These are phyloP conservation scores for Nematocida sp. DNA, from an alignment of 371 early-diverging fungal species.

Conservation along the genomic window DNA sequence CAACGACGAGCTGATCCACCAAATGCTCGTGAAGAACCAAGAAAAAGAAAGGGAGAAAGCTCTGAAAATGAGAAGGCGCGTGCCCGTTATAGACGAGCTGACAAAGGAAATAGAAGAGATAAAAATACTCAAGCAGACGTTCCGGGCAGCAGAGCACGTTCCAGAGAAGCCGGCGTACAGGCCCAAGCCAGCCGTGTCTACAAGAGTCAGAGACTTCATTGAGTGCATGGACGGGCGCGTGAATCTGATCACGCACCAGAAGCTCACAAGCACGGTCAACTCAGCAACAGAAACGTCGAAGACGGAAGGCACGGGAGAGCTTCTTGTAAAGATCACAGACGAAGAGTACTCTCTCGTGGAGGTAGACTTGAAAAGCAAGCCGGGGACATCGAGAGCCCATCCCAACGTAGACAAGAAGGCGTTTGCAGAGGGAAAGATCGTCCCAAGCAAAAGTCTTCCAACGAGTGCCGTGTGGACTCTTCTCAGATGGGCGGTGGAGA, in stretches of 20 bases:
- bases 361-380: constrained; percentile 13
- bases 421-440: constrained; percentile 1
- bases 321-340: constrained; percentile 29
- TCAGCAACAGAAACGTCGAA: constrained; percentile 20
- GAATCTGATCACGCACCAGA: constrained; percentile 21
- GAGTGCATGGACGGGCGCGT: not conserved
- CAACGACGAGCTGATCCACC: constrained; percentile 49
- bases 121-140: constrained; percentile 26
- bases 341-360: not conserved
- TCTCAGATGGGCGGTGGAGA: constrained; percentile 37
- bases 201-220: not conserved
- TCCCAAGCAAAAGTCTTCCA: constrained; percentile 31
- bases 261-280: constrained; percentile 11
- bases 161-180: not conserved
- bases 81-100: constrained; percentile 33
- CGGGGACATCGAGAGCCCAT: constrained; percentile 10
- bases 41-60: constrained; percentile 47
- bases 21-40: constrained; percentile 32
- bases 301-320: constrained; percentile 32
- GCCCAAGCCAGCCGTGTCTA: not conserved
- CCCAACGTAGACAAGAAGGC: constrained; percentile 40
- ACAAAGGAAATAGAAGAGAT: constrained; percentile 47
- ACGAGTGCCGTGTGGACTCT: not conserved
- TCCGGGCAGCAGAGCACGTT: not conserved
- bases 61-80: constrained; percentile 9